These are phyloP conservation scores for Colletotrichum tofieldiae DNA, from an alignment of 2,329 filamentous ascomycete genomes.

Conservation along the genomic window DNA sequence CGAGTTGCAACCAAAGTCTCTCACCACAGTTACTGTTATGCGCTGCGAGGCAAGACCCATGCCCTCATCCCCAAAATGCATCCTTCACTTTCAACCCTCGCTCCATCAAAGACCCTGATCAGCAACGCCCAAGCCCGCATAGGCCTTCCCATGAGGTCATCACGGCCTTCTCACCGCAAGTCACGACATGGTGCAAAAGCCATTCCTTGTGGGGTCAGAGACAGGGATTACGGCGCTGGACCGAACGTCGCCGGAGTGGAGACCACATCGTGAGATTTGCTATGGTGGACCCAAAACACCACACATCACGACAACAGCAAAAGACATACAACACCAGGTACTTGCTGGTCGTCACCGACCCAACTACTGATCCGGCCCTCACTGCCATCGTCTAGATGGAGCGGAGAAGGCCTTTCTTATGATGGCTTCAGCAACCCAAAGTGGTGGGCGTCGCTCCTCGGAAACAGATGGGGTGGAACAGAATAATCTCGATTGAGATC, in stretches of 20 bases:
- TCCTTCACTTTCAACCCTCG: not conserved
- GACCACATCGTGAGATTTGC: too few relatives aligned
- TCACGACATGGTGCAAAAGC: not conserved
- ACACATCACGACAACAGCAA: too few relatives aligned
- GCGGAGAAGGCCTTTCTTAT: too few relatives aligned
- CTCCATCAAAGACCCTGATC: not conserved
- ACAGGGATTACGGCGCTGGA: not conserved
- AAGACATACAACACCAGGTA: too few relatives aligned
- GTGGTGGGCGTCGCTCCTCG: too few relatives aligned
- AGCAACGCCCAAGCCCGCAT: not conserved
- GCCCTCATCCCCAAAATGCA: not conserved
- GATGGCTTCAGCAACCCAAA: too few relatives aligned
- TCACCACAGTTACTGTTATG: not conserved
- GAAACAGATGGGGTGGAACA: too few relatives aligned
- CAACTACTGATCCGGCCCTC: too few relatives aligned
- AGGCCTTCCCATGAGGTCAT: not conserved
- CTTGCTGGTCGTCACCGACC: too few relatives aligned
- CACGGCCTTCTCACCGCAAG: not conserved
- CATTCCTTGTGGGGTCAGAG: not conserved
- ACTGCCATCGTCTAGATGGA: too few relatives aligned
- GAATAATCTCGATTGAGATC: too few relatives aligned
- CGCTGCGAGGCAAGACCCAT: not conserved
- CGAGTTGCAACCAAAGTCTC: not conserved
- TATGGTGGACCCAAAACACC: too few relatives aligned
- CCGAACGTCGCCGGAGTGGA: not conserved